A percentile compares a stretch with the other conserved stretches of the same genome.
These are phyloP conservation scores for Populus alba DNA, from an alignment of 345 rosid species.

Conservation along the genomic window DNA sequence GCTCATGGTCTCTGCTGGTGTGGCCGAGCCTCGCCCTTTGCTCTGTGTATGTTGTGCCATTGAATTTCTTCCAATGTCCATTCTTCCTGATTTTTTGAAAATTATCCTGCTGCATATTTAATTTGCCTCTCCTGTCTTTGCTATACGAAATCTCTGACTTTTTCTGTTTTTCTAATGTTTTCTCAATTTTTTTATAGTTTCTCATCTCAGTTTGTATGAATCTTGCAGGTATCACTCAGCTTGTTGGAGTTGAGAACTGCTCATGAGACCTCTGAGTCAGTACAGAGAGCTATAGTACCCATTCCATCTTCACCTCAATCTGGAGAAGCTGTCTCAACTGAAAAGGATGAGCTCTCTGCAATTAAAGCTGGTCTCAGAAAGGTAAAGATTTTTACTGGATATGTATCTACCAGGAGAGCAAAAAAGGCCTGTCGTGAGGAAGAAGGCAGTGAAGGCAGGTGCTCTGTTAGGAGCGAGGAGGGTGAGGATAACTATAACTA, in stretches of 20 bases:
- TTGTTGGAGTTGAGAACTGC: constrained; percentile 70
- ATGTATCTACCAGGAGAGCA: constrained; percentile 62
- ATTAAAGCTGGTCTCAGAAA: constrained; percentile 85
- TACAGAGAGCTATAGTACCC: constrained; percentile 57
- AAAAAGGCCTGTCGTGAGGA: constrained; percentile 66
- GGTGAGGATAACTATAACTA: constrained; percentile 63
- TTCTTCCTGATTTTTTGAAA: constrained; percentile 1
- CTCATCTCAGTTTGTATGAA: constrained; percentile 1
- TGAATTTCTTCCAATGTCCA: not conserved
- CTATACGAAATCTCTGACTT: not conserved
- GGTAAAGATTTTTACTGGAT: constrained; percentile 73
- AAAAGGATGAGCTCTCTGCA: constrained; percentile 72
- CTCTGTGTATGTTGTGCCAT: constrained; percentile 54
- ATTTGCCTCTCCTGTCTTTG: not conserved
- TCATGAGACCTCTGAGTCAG: constrained; percentile 47
- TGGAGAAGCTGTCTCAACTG: constrained; percentile 46
- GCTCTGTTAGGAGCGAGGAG: constrained; percentile 67
- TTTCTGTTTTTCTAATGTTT: not conserved
- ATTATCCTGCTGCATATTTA: not conserved
- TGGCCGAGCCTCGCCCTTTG: constrained; percentile 28
- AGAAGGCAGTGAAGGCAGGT: constrained; percentile 65
- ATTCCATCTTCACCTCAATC: constrained; percentile 46
- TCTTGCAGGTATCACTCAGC: constrained; percentile 64
- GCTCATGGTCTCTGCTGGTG: constrained; percentile 34
- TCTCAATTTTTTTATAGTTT: not conserved